Conservation (phyloP, 202 grass and related monocot genomes). For the Panicum hallii region DNA sequence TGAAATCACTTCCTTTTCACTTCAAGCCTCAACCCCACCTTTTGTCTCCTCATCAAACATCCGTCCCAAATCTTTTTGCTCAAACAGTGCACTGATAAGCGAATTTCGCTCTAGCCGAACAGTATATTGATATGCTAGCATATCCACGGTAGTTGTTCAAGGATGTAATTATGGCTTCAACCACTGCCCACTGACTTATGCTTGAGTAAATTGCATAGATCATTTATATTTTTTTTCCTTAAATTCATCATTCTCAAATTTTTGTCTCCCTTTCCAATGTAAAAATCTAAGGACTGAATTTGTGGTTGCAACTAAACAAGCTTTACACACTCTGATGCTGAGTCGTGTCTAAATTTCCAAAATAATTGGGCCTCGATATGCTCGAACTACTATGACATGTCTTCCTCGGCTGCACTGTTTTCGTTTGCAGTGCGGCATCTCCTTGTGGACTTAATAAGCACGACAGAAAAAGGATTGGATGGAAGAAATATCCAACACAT, state of each 20-base stretch:
- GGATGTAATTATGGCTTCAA: slow-evolving; percentile 35
- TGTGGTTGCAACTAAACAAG: neutral
- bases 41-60: slow-evolving; percentile 21
- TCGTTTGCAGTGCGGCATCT: neutral
- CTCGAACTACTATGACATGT: neutral
- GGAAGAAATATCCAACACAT: slow-evolving; percentile 13
- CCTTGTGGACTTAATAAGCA: slow-evolving; percentile 1
- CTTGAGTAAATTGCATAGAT: neutral
- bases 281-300: neutral
- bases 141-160: slow-evolving; percentile 16
- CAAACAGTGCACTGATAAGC: slow-evolving; percentile 35
- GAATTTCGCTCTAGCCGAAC: slow-evolving; percentile 12
- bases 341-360: neutral
- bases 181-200: neutral
- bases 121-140: slow-evolving; percentile 26
- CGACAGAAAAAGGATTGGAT: slow-evolving; percentile 22
- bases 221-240: neutral
- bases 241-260: neutral
- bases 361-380: neutral
- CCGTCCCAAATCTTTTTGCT: neutral
- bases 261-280: neutral
- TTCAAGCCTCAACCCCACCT: slow-evolving; percentile 34
- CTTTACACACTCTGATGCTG: neutral
- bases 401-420: neutral
- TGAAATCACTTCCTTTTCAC: slow-evolving; percentile 44